Base-by-base conservation (phyloP, 2,329 filamentous ascomycete species). In the Thelonectria blattea region DNA sequence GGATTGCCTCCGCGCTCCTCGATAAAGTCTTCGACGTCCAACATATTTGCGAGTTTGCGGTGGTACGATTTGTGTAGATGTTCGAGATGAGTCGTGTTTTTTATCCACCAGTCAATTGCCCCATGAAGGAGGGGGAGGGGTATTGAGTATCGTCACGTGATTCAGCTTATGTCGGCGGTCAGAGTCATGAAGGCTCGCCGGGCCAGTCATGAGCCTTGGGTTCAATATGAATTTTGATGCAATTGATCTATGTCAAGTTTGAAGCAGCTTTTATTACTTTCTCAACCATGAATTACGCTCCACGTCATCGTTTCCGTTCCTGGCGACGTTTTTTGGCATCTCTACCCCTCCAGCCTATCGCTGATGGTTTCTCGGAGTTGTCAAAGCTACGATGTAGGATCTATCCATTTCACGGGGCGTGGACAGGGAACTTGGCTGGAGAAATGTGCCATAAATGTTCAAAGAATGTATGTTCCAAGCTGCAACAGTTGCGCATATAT, bases 1-100 rank as follows among this genome's bases (percentile, higher is more conserved):
- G 93, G 92, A 79, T 98, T 88, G 70, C 95, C 95, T 68, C 94
- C 95, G 71, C 93, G 91, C 78, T 97, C 92, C 74, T 85, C 79
- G 72, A 94, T 89, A 75, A 94, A 92, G 74, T 93, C 91, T 69
- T 85, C 83, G 57, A 92, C 83, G 80, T 93, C 91, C 68, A 92
- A 83, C 90, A 92, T 92, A 34, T 63, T 78, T 69, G 58, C 60
- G 56, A 52, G 52, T 63, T 59, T 30, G 37, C 50, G 41, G 60
- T 63, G 58, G 58, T 69, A 61, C 53, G 58, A 63, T 67, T 53
- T 37, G 49, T 59, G 60, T 32, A 53, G 54, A 61, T 63, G 24
- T 59, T 65, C 47, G 60, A 62, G 56, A 58, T 56, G 50, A 49
- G 52, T 46, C 58, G 61, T 64, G 61, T 64, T 65, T 71, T 71